A percentile compares a stretch with the other conserved stretches of the same genome.
Evolutionary conservation across 257 asterid species (phyloP).

Genomic region (Thymus mandschuricus): DNA sequence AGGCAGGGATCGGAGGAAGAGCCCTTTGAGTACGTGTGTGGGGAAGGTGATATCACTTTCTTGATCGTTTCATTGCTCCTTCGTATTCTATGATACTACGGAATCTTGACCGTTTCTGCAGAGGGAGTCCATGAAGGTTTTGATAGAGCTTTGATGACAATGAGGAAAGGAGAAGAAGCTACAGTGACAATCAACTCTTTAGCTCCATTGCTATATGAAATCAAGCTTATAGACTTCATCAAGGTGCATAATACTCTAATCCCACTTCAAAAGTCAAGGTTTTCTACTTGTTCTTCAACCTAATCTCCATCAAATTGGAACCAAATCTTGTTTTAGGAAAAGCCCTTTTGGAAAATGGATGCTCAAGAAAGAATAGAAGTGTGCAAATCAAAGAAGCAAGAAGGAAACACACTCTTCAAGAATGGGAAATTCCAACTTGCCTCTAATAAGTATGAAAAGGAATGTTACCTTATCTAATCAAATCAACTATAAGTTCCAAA

Average conservation of each 20-base stretch:
- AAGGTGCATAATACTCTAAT: constrained; percentile 39
- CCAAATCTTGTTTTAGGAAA: constrained; percentile 43
- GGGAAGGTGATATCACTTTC: constrained; percentile 42
- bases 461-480: constrained; percentile 36
- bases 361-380: constrained; percentile 46
- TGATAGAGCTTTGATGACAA: constrained; percentile 63
- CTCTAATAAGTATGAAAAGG: constrained; percentile 64
- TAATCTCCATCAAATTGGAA: not conserved
- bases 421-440: constrained; percentile 54
- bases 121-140: constrained; percentile 49
- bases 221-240: constrained; percentile 53
- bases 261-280: not conserved
- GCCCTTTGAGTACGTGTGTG: constrained; percentile 57
- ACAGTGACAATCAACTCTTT: constrained; percentile 43
- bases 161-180: constrained; percentile 74
- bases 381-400: constrained; percentile 45
- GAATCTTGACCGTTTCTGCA: not conserved
- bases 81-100: not conserved
- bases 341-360: constrained; percentile 71
- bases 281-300: not conserved
- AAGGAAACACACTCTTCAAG: constrained; percentile 54
- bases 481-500: not conserved
- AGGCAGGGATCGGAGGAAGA: constrained; percentile 51
- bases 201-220: constrained; percentile 41
- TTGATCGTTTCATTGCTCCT: not conserved